Percentiles rank a stretch among this genome's conserved stretches.
These are phyloP conservation scores for Populus trichocarpa DNA, from an alignment of 441 rosid species.

Conservation along the genomic window DNA sequence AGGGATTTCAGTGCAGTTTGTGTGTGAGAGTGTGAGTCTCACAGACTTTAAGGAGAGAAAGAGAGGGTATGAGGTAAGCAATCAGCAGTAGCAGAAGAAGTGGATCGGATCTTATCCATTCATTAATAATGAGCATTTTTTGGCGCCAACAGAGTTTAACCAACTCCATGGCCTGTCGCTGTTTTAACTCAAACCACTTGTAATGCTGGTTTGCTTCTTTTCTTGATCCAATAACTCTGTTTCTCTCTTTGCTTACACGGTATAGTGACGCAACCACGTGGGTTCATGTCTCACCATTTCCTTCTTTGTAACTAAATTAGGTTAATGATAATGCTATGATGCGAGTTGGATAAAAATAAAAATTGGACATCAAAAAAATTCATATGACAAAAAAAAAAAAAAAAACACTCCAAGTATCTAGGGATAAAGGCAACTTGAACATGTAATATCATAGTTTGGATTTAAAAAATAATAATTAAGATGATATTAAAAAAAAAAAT, in stretches of 20 bases:
- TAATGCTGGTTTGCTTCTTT: background rate
- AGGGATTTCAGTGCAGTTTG: background rate
- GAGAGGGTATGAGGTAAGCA: constrained; percentile 12
- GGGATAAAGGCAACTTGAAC: too few relatives aligned
- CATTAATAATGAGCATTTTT: constrained; percentile 11
- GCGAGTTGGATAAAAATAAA: too few relatives aligned
- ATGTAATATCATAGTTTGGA: too few relatives aligned
- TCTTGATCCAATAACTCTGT: background rate
- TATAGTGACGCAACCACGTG: background rate
- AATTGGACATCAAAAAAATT: too few relatives aligned
- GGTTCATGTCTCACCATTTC: background rate
- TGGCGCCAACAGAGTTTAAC: constrained; percentile 51
- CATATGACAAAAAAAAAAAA: too few relatives aligned
- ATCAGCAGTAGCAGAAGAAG: constrained; percentile 17
- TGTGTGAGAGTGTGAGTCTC: background rate
- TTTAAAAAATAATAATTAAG: too few relatives aligned
- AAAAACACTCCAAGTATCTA: too few relatives aligned
- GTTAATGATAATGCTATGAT: too few relatives aligned
- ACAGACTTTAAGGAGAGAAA: background rate
- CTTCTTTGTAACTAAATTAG: too few relatives aligned
- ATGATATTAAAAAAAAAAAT: too few relatives aligned
- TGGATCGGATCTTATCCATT: constrained; percentile 35
- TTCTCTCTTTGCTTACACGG: background rate
- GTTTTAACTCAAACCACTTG: background rate
- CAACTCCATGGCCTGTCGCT: background rate